These are phyloP conservation scores for Alnus glutinosa DNA, from an alignment of 306 rosid species.

Conservation along the genomic window DNA sequence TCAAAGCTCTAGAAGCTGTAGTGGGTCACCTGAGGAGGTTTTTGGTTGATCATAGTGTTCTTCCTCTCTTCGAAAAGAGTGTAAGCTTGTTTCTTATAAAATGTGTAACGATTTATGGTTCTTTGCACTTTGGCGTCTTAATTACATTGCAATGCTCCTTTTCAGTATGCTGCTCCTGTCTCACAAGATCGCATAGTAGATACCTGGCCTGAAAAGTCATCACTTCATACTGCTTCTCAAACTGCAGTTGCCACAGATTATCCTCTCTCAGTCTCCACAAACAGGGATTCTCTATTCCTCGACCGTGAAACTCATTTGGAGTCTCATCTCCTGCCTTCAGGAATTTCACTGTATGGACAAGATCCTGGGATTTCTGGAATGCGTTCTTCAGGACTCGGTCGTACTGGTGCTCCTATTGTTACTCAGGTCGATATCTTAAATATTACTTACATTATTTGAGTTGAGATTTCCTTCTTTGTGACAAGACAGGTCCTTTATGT, in stretches of 20 bases:
- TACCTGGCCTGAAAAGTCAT: conserved; percentile 65
- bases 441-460: conserved; percentile 10
- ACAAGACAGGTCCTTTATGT: not conserved
- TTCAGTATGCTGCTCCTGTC: conserved; percentile 53
- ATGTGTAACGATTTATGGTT: conserved; percentile 8
- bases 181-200: conserved; percentile 75
- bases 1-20: conserved; percentile 83
- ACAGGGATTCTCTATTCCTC: conserved; percentile 65
- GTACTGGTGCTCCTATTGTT: conserved; percentile 72
- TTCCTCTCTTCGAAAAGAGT: conserved; percentile 92
- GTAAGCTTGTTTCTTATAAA: conserved; percentile 51
- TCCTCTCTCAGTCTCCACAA: conserved; percentile 49
- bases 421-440: conserved; percentile 65
- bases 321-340: conserved; percentile 61
- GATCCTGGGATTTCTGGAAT: conserved; percentile 65
- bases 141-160: conserved; percentile 19
- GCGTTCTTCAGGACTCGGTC: conserved; percentile 76
- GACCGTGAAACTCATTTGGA: conserved; percentile 78
- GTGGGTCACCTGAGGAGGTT: conserved; percentile 89
- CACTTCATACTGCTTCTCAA: conserved; percentile 61
- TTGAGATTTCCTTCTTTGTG: conserved; percentile 18
- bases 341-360: conserved; percentile 68
- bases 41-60: conserved; percentile 91
- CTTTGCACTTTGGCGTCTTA: conserved; percentile 10
- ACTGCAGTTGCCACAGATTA: conserved; percentile 47